Conservation (phyloP, 495 filamentous ascomycete genomes). For the Podospora tetraspora region DNA sequence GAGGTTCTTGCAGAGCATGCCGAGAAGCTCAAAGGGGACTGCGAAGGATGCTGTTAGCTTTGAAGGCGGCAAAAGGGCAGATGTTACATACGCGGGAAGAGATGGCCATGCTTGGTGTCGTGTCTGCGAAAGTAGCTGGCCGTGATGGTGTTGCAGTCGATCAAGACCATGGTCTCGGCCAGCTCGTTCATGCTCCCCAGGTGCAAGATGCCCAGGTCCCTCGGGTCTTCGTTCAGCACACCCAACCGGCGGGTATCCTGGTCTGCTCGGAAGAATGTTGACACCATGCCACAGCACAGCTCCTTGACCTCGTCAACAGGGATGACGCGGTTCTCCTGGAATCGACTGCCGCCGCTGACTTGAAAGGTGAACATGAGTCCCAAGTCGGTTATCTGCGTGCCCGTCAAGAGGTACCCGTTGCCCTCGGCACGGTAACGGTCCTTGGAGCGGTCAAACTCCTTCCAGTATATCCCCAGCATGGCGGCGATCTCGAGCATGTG, state of each 20-base stretch:
- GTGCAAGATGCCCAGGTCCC: constrained; percentile 31
- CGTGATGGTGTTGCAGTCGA: constrained; percentile 41
- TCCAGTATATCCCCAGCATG: constrained; percentile 49
- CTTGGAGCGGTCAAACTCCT: constrained; percentile 39
- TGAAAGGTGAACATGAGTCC: constrained; percentile 46
- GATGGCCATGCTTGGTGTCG: constrained; percentile 34
- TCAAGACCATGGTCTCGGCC: constrained; percentile 39
- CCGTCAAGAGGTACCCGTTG: constrained; percentile 46
- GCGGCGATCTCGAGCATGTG: constrained; percentile 48
- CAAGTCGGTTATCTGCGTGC: constrained; percentile 37
- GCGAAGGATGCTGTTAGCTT: constrained; percentile 13
- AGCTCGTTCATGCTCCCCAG: constrained; percentile 38
- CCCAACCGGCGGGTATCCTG: constrained; percentile 32
- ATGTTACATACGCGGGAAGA: constrained; percentile 43
- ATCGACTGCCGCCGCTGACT: constrained; percentile 36
- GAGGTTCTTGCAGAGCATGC: constrained; percentile 45
- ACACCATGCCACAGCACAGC: constrained; percentile 43
- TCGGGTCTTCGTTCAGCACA: constrained; percentile 33
- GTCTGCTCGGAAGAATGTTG: constrained; percentile 39
- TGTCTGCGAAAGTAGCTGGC: constrained; percentile 34
- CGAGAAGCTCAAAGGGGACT: constrained; percentile 49
- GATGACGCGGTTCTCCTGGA: constrained; percentile 41
- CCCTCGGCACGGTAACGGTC: constrained; percentile 47
- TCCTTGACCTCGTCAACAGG: constrained; percentile 43
- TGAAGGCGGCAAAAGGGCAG: not conserved